These are phyloP conservation scores for Rhododendron ovatum DNA, from an alignment of 148 eudicot species.

Conservation along the genomic window DNA sequence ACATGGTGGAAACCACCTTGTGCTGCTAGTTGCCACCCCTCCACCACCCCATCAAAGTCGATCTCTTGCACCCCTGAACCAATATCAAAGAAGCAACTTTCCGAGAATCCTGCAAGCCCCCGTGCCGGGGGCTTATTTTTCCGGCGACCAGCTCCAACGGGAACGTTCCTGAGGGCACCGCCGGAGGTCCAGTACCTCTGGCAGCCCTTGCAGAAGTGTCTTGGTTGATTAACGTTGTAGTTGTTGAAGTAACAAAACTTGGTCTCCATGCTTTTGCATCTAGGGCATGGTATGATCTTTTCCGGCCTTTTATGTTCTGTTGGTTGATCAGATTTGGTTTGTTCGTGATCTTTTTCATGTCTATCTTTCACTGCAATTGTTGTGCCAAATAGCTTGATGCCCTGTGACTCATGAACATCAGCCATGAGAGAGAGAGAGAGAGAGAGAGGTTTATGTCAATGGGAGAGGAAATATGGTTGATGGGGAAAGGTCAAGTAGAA, in stretches of 20 bases:
- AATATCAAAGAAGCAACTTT: slow-evolving; percentile 21
- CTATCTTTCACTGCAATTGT: slow-evolving; percentile 19
- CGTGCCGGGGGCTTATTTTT: slow-evolving; percentile 26
- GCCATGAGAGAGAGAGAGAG: slow-evolving; percentile 22
- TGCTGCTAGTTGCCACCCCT: slow-evolving; percentile 44
- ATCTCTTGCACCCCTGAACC: slow-evolving; percentile 23
- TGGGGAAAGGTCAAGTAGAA: slow-evolving; percentile 8
- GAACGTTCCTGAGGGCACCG: slow-evolving; percentile 37
- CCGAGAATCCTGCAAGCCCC: slow-evolving; percentile 12
- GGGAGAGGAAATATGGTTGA: not conserved
- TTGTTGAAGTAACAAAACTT: slow-evolving; percentile 41
- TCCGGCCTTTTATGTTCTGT: slow-evolving; percentile 33
- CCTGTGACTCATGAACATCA: slow-evolving; percentile 21
- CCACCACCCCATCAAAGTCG: slow-evolving; percentile 40
- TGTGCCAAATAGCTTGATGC: slow-evolving; percentile 29
- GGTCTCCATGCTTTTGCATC: slow-evolving; percentile 42
- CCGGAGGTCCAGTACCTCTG: slow-evolving; percentile 45
- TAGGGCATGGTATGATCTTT: slow-evolving; percentile 35
- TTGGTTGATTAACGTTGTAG: slow-evolving; percentile 38
- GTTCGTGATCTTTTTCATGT: not conserved
- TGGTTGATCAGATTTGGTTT: slow-evolving; percentile 12
- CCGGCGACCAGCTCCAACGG: slow-evolving; percentile 39
- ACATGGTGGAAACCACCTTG: slow-evolving; percentile 9
- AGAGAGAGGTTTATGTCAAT: not conserved
- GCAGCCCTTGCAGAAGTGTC: slow-evolving; percentile 42